Evolutionary conservation across 2,329 filamentous ascomycete species (phyloP), one percentile per base, ranked within the genome.

Genomic region (Cladobotryum protrusum): DNA sequence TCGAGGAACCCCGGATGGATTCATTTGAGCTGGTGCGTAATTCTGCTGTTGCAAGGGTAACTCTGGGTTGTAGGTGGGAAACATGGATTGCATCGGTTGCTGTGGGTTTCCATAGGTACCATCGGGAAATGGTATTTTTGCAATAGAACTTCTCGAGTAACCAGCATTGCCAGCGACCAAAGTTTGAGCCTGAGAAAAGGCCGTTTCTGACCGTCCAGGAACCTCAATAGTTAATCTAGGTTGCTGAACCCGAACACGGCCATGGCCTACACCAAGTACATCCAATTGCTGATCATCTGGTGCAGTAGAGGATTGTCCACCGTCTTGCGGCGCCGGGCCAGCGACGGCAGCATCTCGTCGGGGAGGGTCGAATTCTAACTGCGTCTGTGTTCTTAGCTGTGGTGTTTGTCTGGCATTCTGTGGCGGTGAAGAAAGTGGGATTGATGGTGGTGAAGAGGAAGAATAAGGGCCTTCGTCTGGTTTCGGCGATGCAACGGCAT

Each of bases 41-140:
- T 79, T 68, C 61, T 91, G 87, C 50, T 82, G 79, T 49, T 81
- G 74, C 3, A 89, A 75, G 5, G 85, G 74, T 19, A 88, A 63
- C 1, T 76, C 77, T 3, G 82, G 83, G 59, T 91, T 83, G 62
- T 89, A 90, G 29, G 78, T 76, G 7, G 87, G 87, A 59, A 91
- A 91, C 59, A 91, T 89, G 19, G 86, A 90, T 32, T 79, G 77
- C 58, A 87, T 75, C 0, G 65, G 58, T 52, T 56, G 76, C 1
- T 62, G 61, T 52, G 55, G 64, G 45, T 62, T 63, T 41, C 63
- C 54, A 18, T 60, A 52, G 1, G 63, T 42, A 8, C 67, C 64
- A 19, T 71, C 69, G 20, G 61, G 4, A 76, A 59, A 39, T 14
- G 77, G 78, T 19, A 71, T 66, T 57, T 83, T 82, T 45, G 77